phyloP scores from a whole-genome alignment of 345 rosid species.

The Acer saccharum region DNA sequence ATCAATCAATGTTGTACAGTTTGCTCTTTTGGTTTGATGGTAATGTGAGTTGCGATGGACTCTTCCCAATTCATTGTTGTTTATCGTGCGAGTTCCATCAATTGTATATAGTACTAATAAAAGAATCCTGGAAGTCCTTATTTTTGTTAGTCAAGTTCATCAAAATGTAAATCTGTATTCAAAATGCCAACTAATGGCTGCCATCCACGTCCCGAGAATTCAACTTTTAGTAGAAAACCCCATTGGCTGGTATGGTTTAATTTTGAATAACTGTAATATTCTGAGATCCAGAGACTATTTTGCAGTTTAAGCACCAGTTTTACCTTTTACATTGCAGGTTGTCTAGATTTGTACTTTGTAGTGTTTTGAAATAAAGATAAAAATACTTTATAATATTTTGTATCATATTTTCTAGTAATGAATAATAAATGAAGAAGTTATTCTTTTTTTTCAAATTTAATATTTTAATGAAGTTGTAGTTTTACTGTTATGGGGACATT shows the following conservation, averaged over 20 bases:
- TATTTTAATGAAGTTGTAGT: not conserved
- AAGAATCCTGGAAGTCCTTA: too few relatives aligned
- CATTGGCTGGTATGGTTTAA: not conserved
- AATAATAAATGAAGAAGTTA: not conserved
- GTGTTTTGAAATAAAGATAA: conserved; percentile 3
- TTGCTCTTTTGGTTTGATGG: conserved; percentile 4
- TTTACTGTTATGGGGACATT: not conserved
- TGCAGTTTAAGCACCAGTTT: not conserved
- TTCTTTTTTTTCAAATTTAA: not conserved
- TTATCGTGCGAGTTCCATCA: not conserved
- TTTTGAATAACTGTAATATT: not conserved
- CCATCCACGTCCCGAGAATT: not conserved
- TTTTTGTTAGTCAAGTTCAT: not conserved
- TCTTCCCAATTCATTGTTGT: not conserved
- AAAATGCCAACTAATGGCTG: not conserved
- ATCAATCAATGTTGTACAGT: not conserved
- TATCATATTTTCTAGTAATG: not conserved
- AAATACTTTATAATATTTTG: not conserved
- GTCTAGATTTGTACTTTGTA: not conserved
- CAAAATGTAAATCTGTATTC: not conserved
- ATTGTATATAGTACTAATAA: not conserved
- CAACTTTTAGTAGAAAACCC: not conserved
- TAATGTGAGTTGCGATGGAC: conserved; percentile 11
- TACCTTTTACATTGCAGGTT: not conserved
- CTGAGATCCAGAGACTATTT: not conserved